These are phyloP conservation scores for Candida alai DNA, from an alignment of 805 yeast genomes.

Conservation along the genomic window DNA sequence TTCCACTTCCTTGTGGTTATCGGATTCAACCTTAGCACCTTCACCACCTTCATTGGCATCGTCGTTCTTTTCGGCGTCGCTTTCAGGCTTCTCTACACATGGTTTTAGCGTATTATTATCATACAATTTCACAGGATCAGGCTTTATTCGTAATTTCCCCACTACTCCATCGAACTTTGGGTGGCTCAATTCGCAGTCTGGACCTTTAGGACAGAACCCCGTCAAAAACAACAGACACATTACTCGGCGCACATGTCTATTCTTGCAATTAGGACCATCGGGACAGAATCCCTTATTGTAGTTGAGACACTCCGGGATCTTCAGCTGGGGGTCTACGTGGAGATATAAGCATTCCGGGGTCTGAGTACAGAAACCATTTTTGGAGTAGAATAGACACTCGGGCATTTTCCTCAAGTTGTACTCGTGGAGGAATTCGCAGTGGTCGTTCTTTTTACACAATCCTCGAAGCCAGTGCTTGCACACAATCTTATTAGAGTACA, in stretches of 20 bases:
- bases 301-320: conserved; percentile 82
- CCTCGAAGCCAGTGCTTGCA: conserved; percentile 99
- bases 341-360: conserved; percentile 90
- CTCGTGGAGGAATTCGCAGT: conserved; percentile 95
- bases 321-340: conserved; percentile 85
- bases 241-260: conserved; percentile 72
- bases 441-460: conserved; percentile 91
- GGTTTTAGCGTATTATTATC: background rate
- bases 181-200: conserved; percentile 74
- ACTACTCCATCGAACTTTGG: conserved; percentile 62
- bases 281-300: conserved; percentile 89
- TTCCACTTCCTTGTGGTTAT: too few species aligned
- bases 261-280: conserved; percentile 81
- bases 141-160: conserved; percentile 40
- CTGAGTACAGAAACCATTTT: conserved; percentile 85
- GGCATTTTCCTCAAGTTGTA: conserved; percentile 94
- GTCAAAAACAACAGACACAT: conserved; percentile 77
- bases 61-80: background rate
- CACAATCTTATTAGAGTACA: conserved; percentile 60
- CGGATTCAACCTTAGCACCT: too few species aligned
- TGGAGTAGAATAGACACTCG: conserved; percentile 84
- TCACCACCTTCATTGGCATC: conserved; percentile 1
- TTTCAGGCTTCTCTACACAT: background rate
- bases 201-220: conserved; percentile 93
- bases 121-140: conserved; percentile 22